Evolutionary conservation across 2,329 filamentous ascomycete genomes (phyloP).

Genomic region (Neoarthrinium moseri): DNA sequence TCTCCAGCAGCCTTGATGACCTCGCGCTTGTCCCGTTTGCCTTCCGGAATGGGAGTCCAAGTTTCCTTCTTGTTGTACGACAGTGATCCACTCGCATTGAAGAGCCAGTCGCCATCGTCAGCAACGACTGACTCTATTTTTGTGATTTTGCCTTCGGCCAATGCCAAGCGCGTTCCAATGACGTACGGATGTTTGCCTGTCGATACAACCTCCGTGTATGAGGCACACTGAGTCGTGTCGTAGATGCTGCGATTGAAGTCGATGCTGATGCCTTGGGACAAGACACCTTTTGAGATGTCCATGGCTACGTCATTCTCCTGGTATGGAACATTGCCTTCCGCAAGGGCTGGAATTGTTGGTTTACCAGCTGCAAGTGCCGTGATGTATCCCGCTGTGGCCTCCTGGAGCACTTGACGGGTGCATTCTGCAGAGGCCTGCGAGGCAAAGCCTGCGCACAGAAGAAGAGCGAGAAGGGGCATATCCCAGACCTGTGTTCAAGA

Average conservation of each 20-base stretch:
- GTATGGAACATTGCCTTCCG: constrained; percentile 21
- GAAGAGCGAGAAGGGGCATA: too few relatives aligned
- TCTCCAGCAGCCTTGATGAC: constrained; percentile 27
- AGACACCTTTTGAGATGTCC: constrained; percentile 19
- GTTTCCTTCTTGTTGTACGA: constrained; percentile 26
- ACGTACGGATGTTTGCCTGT: constrained; percentile 30
- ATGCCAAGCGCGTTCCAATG: constrained; percentile 28
- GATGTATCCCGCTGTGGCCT: constrained; percentile 22
- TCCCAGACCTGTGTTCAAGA: too few relatives aligned
- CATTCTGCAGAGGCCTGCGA: background rate
- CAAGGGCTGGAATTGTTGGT: constrained; percentile 14
- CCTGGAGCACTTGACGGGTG: background rate
- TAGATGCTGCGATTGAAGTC: constrained; percentile 31
- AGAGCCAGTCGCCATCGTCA: constrained; percentile 27
- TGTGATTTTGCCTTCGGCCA: constrained; percentile 23
- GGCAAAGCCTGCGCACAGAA: background rate
- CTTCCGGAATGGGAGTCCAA: constrained; percentile 27
- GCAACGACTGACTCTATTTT: constrained; percentile 28
- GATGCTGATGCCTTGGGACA: constrained; percentile 27
- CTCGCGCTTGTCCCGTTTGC: constrained; percentile 22
- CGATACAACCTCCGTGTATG: constrained; percentile 39
- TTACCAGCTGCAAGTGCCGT: constrained; percentile 20
- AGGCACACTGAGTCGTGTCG: constrained; percentile 34
- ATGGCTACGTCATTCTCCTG: constrained; percentile 29
- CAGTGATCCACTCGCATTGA: constrained; percentile 26